These are phyloP conservation scores for Ophiostoma australiae DNA, from an alignment of 2,329 filamentous ascomycete genomes.

Conservation along the genomic window DNA sequence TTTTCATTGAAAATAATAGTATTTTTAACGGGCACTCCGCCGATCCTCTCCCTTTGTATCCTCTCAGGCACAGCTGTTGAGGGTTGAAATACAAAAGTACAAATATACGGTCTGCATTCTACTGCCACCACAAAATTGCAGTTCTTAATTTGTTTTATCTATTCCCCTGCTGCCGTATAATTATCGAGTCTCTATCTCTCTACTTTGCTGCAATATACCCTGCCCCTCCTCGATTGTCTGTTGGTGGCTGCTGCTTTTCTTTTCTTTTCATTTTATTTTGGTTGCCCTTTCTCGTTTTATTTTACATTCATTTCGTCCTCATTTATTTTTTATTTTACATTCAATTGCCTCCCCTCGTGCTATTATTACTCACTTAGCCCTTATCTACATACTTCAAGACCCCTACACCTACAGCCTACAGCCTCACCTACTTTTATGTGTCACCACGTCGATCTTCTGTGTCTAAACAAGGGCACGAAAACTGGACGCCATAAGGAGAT, in stretches of 20 bases:
- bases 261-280: background rate
- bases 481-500: background rate
- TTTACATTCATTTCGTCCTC: background rate
- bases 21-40: background rate
- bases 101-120: background rate
- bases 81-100: too few relatives aligned
- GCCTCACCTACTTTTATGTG: slow-evolving; percentile 13
- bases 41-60: background rate
- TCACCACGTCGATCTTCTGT: background rate
- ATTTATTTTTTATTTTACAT: too few relatives aligned
- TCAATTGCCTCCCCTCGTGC: background rate
- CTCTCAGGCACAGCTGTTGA: background rate
- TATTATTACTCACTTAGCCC: background rate
- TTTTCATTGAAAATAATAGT: background rate
- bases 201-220: background rate
- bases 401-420: background rate
- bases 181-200: background rate
- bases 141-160: background rate
- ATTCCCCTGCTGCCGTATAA: background rate
- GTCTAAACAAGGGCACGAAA: slow-evolving; percentile 2
- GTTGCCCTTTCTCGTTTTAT: background rate
- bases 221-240: background rate
- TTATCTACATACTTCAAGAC: background rate
- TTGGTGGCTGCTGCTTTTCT: slow-evolving; percentile 7
- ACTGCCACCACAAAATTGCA: background rate